phyloP scores from a whole-genome alignment of 306 rosid genomes.

The Benincasa hispida region DNA sequence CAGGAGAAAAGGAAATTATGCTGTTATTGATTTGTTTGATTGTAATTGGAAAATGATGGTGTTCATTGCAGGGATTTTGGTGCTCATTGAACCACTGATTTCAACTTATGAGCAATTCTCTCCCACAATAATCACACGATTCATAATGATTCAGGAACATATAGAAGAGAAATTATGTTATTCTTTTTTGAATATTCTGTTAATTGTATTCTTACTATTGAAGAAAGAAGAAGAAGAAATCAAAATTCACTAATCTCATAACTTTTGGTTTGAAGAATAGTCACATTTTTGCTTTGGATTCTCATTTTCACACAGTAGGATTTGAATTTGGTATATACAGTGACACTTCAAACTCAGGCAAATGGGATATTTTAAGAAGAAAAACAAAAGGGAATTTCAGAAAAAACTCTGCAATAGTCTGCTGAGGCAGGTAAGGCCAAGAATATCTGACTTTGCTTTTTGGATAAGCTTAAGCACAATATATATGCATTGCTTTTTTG shows the following conservation, averaged over 20 bases:
- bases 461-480: background rate
- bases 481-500: background rate
- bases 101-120: background rate
- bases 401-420: background rate
- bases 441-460: background rate
- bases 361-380: background rate
- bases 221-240: background rate
- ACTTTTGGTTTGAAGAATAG: background rate
- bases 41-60: background rate
- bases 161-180: background rate
- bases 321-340: conserved; percentile 6
- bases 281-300: background rate
- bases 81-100: conserved; percentile 17
- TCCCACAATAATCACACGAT: too few species aligned
- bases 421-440: background rate
- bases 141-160: background rate
- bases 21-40: background rate
- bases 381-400: background rate
- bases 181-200: too few species aligned
- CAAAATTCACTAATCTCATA: background rate
- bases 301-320: background rate
- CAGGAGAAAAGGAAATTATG: background rate
- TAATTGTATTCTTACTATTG: background rate
- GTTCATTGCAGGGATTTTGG: conserved; percentile 25
- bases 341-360: background rate